These are phyloP conservation scores for Eucalyptus curtisii DNA, from an alignment of 345 rosid genomes.

Conservation along the genomic window DNA sequence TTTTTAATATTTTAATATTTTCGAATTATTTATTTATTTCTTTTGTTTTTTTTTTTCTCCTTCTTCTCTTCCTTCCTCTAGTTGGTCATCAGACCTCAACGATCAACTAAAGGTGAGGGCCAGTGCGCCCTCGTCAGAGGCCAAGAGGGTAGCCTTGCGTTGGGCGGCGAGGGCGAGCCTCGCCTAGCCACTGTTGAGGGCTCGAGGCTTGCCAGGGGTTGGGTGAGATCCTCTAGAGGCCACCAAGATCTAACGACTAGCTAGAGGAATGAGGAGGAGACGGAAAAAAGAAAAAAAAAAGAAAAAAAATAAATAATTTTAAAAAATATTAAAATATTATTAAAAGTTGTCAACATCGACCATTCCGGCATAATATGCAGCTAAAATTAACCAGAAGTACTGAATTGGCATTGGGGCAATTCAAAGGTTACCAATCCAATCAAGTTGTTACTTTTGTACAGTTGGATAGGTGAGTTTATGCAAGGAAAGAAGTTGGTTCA, in stretches of 20 bases:
- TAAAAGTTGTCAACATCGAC: accelerated
- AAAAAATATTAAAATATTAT: no score
- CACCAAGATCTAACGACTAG: no score
- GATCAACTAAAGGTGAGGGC: background rate
- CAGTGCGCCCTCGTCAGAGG: accelerated
- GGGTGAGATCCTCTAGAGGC: background rate
- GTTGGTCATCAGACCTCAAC: accelerated
- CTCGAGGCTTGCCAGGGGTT: background rate
- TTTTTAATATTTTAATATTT: no score
- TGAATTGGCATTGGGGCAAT: accelerated
- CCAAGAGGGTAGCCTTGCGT: accelerated
- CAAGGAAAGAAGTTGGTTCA: background rate
- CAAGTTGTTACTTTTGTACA: background rate
- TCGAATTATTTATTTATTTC: accelerated
- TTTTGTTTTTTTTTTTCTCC: accelerated
- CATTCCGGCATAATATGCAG: accelerated
- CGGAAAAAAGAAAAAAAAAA: accelerated
- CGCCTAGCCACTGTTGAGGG: accelerated
- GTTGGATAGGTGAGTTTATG: background rate
- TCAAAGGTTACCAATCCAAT: background rate
- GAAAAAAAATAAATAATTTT: accelerated
- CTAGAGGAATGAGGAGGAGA: no score
- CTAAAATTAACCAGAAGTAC: accelerated
- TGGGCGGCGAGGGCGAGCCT: accelerated
- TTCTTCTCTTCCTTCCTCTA: background rate